Base-by-base conservation (phyloP, 495 filamentous ascomycete species). In the Elaphomyces granulatus region DNA sequence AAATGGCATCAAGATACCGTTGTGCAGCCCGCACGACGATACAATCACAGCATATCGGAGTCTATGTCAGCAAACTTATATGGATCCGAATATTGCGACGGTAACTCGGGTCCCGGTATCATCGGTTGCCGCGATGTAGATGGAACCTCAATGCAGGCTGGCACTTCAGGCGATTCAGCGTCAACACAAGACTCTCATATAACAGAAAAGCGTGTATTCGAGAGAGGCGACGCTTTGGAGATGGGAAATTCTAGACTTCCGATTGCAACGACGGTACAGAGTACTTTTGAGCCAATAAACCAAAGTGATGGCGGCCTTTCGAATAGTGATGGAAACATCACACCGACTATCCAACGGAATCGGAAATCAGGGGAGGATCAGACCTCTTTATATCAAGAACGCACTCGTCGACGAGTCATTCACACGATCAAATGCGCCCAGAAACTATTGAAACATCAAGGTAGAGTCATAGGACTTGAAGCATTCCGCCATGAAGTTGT, bases 1-100 rank as follows among this genome's bases (percentile, higher is more conserved):
- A n/a, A 49, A 42, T 45, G 51, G 46, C 33, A 47, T 49, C 47
- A 34, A 47, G 48, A 49, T 33, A 46, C 36, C 15, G 45, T 20
- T 34, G 38, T 12, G 37, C 23, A 28, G 23, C 6, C 23, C 6
- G 23, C 12, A 12, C 23, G 23, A 12, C 12, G 23, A 12, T 12
- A 12, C 6, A 6, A 28, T 12, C 12, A 46, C 21, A 14, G 52
- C 50, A 45, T 45, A 15, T 45, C 50, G 8, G 50, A 45, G 4
- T 32, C 44, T 34, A 37, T 45, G 36, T 21, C 7, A n/a, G 8
- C 34, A 4, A 15, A 6, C 9, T 14, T 34, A 8, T 16, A 14
- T 10, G 33, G 36, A 14, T 0, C 6, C 28, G 10, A 12, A 9
- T 9, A 32, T 21, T 17, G 20, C 28, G 28, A 38, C 38, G 12